Conservation (phyloP, 139 green algal species). For the Tetradesmus obliquus region DNA sequence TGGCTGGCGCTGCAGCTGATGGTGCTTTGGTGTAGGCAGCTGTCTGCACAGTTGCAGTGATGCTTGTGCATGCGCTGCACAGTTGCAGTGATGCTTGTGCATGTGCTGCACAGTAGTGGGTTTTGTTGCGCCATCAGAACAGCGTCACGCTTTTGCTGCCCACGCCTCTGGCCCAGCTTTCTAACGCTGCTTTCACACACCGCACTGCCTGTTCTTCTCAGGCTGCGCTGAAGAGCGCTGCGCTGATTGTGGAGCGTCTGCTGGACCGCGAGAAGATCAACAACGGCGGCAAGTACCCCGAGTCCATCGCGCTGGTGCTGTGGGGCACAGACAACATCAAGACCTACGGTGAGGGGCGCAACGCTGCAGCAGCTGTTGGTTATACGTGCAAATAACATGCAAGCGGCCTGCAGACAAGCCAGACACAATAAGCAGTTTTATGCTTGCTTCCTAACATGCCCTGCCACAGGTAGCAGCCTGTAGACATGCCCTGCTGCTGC, state of each 20-base stretch:
- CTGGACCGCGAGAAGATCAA: conserved; percentile 91
- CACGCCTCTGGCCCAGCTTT: too few species aligned
- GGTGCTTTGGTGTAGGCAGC: not conserved
- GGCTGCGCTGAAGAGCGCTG: conserved; percentile 39
- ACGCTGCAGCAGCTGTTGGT: conserved; percentile 67
- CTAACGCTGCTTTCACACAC: not conserved
- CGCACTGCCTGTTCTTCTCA: not conserved
- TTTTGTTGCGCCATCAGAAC: too few species aligned
- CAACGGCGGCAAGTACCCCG: conserved; percentile 94
- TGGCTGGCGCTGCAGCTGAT: not conserved
- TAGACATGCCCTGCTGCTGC: not conserved
- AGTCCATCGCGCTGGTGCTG: conserved; percentile 98
- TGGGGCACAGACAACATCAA: conserved; percentile 99
- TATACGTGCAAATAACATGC: not conserved
- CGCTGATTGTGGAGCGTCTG: conserved; percentile 62
- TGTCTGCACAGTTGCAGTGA: not conserved
- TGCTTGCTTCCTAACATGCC: not conserved
- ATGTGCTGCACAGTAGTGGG: too few species aligned
- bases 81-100: too few species aligned
- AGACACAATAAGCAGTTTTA: not conserved
- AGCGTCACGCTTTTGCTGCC: too few species aligned
- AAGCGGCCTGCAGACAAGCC: not conserved
- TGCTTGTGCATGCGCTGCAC: too few species aligned
- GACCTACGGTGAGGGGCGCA: conserved; percentile 99
- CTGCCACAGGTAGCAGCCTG: not conserved